A percentile compares a stretch with the other conserved stretches of the same genome.
Evolutionary conservation across 2,329 filamentous ascomycete genomes (phyloP).

Genomic region (Exophiala lecanii-corni): DNA sequence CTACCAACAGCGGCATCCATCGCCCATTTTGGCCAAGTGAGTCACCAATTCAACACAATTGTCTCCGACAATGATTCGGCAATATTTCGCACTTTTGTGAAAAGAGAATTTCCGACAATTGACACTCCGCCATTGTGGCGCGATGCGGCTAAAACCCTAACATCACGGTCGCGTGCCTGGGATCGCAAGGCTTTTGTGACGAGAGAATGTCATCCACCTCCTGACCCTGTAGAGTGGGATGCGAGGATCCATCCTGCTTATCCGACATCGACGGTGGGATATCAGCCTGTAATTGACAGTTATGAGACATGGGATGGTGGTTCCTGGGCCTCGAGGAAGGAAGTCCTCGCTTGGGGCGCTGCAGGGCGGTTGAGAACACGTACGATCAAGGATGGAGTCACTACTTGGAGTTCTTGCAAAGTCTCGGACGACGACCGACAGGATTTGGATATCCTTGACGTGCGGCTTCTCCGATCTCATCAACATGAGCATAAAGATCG

Average conservation of each 20-base stretch:
- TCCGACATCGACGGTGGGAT: conserved; percentile 53
- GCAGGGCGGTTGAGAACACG: conserved; percentile 53
- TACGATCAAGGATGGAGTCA: conserved; percentile 41
- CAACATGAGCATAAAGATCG: conserved; percentile 33
- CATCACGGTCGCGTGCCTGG: conserved; percentile 54
- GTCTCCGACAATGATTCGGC: conserved; percentile 47
- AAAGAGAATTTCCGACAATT: conserved; percentile 45
- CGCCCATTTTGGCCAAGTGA: conserved; percentile 42
- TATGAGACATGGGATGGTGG: conserved; percentile 49
- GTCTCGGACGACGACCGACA: conserved; percentile 25
- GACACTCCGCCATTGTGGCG: conserved; percentile 41
- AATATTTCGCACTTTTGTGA: conserved; percentile 43
- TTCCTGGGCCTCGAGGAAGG: conserved; percentile 46
- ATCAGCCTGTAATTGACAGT: conserved; percentile 54
- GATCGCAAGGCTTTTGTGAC: conserved; percentile 53
- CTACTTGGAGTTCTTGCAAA: conserved; percentile 26
- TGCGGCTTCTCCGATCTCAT: conserved; percentile 49
- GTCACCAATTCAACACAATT: conserved; percentile 41
- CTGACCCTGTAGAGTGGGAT: conserved; percentile 5
- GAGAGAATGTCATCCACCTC: conserved; percentile 46
- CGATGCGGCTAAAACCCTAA: conserved; percentile 51
- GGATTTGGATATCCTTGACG: conserved; percentile 55
- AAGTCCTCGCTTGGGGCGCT: conserved; percentile 58
- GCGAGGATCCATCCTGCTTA: not conserved
- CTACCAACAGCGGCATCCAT: conserved; percentile 45